phyloP scores from a whole-genome alignment of 495 filamentous ascomycete genomes.

The Hypoxylon rickii region DNA sequence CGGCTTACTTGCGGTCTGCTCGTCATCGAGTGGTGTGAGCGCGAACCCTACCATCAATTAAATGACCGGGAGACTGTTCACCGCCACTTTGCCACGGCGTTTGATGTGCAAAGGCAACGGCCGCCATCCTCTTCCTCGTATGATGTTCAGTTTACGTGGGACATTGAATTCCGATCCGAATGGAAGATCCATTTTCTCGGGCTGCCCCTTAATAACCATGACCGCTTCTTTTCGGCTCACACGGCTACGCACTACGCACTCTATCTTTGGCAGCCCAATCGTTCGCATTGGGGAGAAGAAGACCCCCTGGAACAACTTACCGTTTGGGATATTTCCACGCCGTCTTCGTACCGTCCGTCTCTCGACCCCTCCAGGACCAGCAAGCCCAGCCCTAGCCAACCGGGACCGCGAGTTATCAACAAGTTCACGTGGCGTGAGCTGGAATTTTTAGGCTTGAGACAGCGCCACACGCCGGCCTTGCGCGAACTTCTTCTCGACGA shows the following conservation, averaged over 20 bases:
- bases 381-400: constrained; percentile 32
- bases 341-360: constrained; percentile 60
- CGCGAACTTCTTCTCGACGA: constrained; percentile 60
- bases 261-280: constrained; percentile 69
- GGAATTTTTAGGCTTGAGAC: constrained; percentile 61
- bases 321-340: constrained; percentile 69
- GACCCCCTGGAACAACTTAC: constrained; percentile 64
- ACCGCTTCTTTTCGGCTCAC: constrained; percentile 70
- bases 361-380: constrained; percentile 54
- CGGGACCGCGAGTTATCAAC: constrained; percentile 57
- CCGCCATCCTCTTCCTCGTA: neutral
- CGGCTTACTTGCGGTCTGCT: constrained; percentile 61
- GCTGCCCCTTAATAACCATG: constrained; percentile 60
- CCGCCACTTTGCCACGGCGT: constrained; percentile 68
- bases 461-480: constrained; percentile 58
- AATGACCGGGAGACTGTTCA: constrained; percentile 62
- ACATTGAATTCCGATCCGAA: constrained; percentile 62
- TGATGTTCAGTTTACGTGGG: constrained; percentile 43
- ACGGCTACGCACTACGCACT: constrained; percentile 66
- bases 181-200: constrained; percentile 70
- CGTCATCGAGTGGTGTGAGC: constrained; percentile 70
- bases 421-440: constrained; percentile 61
- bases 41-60: constrained; percentile 59
- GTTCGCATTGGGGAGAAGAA: constrained; percentile 62
- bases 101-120: constrained; percentile 50